Evolutionary conservation across 306 rosid species (phyloP).

Genomic region (Macrotyloma uniflorum): DNA sequence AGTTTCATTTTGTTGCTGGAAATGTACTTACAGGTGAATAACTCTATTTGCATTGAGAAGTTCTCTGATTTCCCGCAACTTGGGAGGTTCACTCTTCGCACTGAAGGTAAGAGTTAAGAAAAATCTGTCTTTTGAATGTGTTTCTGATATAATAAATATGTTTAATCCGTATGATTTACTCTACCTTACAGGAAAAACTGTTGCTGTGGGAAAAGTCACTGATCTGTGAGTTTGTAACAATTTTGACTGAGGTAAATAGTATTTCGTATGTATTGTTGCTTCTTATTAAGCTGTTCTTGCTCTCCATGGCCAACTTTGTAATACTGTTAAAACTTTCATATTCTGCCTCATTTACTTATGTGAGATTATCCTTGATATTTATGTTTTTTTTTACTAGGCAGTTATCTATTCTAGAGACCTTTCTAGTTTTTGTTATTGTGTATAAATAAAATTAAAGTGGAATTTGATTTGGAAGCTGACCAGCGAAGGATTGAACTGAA

Average conservation of each 20-base stretch:
- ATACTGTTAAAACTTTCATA: neutral
- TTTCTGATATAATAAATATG: conserved; percentile 7
- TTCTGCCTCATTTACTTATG: neutral
- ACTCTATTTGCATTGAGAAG: conserved; percentile 74
- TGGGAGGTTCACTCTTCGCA: conserved; percentile 98
- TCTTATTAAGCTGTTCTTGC: conserved; percentile 5
- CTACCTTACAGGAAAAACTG: conserved; percentile 75
- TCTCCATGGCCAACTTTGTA: neutral
- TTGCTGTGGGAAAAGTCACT: conserved; percentile 91
- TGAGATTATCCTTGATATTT: neutral
- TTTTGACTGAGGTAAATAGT: conserved; percentile 71
- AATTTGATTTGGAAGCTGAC: neutral
- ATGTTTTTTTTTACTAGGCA: neutral
- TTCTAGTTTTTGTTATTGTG: conserved; percentile 9
- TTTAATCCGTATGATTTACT: conserved; percentile 15
- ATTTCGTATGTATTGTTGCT: conserved; percentile 24
- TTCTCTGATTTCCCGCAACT: conserved; percentile 84
- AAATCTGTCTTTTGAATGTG: neutral
- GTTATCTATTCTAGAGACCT: neutral
- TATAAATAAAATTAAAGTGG: neutral
- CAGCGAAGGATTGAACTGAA: neutral
- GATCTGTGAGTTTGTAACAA: conserved; percentile 59
- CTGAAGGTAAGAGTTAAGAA: conserved; percentile 66
- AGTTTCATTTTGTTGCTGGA: conserved; percentile 10
- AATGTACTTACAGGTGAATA: conserved; percentile 63